Percentiles rank a stretch among this genome's conserved stretches.
phyloP scores from a whole-genome alignment of 2,329 filamentous ascomycete species.

The Pseudogymnoascus sp. region DNA sequence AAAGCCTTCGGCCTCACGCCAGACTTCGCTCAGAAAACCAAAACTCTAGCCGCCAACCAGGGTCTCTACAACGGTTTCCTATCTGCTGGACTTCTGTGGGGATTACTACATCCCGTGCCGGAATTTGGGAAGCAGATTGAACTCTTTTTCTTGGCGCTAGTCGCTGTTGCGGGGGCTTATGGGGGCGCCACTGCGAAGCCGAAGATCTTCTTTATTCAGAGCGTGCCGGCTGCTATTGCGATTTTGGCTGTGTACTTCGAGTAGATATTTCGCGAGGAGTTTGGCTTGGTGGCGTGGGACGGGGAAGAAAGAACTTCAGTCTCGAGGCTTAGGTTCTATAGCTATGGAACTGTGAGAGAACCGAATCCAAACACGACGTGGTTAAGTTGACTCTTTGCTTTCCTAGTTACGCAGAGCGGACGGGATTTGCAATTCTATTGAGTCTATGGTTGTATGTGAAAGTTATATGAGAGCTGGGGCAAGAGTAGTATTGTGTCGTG shows the following conservation, averaged over 20 bases:
- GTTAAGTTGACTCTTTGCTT: no score
- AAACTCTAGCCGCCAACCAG: conserved; percentile 40
- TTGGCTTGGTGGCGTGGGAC: not conserved
- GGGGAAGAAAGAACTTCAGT: no score
- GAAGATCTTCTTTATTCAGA: conserved; percentile 38
- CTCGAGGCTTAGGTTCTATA: not conserved
- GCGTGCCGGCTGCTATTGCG: conserved; percentile 28
- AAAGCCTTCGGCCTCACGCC: conserved; percentile 36
- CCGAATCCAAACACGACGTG: no score
- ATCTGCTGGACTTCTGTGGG: conserved; percentile 40
- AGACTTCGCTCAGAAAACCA: conserved; percentile 39
- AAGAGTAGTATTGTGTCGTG: no score
- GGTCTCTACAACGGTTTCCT: conserved; percentile 46
- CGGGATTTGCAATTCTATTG: no score
- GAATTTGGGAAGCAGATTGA: conserved; percentile 36
- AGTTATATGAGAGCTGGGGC: no score
- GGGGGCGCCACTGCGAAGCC: conserved; percentile 35
- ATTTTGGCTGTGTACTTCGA: conserved; percentile 23
- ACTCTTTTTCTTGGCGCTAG: conserved; percentile 40
- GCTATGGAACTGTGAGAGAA: no score
- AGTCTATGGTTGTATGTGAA: no score
- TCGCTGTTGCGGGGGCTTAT: conserved; percentile 37
- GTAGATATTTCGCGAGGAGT: not conserved
- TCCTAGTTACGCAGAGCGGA: no score
- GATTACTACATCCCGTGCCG: conserved; percentile 35